Evolutionary conservation across 805 yeast species (phyloP).

Genomic region (Cyberlindnera euphorbiae): DNA sequence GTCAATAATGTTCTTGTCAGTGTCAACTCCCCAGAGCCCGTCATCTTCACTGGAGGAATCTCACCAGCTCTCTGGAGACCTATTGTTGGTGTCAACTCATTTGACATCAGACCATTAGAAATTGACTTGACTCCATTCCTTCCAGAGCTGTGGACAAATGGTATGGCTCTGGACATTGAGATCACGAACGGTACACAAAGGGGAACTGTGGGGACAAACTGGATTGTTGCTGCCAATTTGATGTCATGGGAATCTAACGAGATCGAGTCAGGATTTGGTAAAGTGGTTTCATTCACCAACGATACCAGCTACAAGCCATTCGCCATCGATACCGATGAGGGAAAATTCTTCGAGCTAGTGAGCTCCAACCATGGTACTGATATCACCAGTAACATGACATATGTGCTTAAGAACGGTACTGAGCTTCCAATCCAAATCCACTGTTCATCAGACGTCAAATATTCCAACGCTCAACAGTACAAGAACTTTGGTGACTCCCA

Average conservation of each 20-base stretch:
- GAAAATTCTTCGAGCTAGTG: conserved; percentile 22
- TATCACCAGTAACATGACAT: conserved; percentile 16
- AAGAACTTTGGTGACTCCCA: conserved; percentile 37
- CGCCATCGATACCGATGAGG: conserved; percentile 12
- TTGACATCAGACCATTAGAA: conserved; percentile 66
- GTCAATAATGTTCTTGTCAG: conserved; percentile 57
- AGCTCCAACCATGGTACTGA: conserved; percentile 12
- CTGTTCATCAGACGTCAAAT: conserved; percentile 23
- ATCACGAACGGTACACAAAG: conserved; percentile 46
- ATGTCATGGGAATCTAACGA: conserved; percentile 47
- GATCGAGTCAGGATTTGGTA: conserved; percentile 37
- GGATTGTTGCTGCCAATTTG: conserved; percentile 57
- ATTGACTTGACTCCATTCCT: conserved; percentile 66
- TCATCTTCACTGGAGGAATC: conserved; percentile 75
- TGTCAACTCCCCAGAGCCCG: conserved; percentile 63
- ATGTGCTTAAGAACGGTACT: conserved; percentile 20
- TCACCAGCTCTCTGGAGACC: conserved; percentile 82
- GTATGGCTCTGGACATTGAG: conserved; percentile 40
- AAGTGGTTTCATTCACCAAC: conserved; percentile 27
- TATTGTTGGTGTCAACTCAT: conserved; percentile 67
- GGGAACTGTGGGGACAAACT: conserved; percentile 35
- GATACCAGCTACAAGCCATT: conserved; percentile 9
- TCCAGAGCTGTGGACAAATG: conserved; percentile 60
- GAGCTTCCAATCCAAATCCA: conserved; percentile 21
- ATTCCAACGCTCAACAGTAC: conserved; percentile 37